Conservation (phyloP, 1,139 yeast species). For the Scheffersomyces titani region DNA sequence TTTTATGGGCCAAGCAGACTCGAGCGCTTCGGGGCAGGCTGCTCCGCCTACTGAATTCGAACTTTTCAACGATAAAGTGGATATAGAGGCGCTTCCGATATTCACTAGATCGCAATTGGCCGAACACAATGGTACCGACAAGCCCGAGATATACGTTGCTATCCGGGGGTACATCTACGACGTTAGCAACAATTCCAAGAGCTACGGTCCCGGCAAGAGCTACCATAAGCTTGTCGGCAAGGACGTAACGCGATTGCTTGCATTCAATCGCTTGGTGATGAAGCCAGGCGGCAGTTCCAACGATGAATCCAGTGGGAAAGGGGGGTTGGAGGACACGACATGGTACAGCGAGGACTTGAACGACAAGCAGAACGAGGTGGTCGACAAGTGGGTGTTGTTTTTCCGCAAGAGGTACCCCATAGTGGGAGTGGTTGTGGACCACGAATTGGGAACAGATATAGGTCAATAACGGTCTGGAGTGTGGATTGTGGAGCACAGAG, state of each 20-base stretch:
- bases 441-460: slow-evolving; percentile 5
- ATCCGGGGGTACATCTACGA: slow-evolving; percentile 78
- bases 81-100: slow-evolving; percentile 30
- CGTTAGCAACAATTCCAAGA: slow-evolving; percentile 62
- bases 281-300: slow-evolving; percentile 23
- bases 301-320: slow-evolving; percentile 32
- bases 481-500: background rate
- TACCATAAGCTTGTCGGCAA: slow-evolving; percentile 75
- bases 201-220: slow-evolving; percentile 76
- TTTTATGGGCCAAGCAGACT: background rate
- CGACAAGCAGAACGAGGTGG: slow-evolving; percentile 49
- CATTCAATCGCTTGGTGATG: slow-evolving; percentile 47
- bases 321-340: slow-evolving; percentile 32
- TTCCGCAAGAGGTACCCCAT: slow-evolving; percentile 51
- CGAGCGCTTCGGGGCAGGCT: background rate
- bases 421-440: slow-evolving; percentile 38
- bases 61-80: slow-evolving; percentile 17
- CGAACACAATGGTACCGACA: slow-evolving; percentile 33
- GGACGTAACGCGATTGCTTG: slow-evolving; percentile 74
- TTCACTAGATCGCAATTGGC: slow-evolving; percentile 37
- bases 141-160: slow-evolving; percentile 59
- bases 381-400: slow-evolving; percentile 61
- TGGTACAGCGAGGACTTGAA: slow-evolving; percentile 53
- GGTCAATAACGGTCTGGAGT: background rate
- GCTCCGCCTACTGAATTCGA: slow-evolving; percentile 9